phyloP scores from a whole-genome alignment of 257 asterid genomes.

The Oldenlandia corymbosa region DNA sequence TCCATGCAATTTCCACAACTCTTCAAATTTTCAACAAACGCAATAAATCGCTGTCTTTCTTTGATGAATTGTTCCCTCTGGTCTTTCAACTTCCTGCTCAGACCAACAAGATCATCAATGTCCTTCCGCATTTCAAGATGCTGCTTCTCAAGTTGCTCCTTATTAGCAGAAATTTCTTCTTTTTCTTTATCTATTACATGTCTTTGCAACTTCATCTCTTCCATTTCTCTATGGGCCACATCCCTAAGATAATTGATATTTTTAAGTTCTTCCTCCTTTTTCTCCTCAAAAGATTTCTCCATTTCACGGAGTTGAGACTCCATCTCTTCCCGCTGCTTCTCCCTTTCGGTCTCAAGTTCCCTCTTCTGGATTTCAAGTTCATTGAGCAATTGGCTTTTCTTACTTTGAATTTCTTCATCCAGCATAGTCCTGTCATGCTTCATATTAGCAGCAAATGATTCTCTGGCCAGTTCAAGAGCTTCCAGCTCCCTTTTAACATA shows the following conservation, averaged over 20 bases:
- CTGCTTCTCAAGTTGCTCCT: slow-evolving; percentile 66
- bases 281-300: slow-evolving; percentile 60
- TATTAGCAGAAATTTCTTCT: slow-evolving; percentile 54
- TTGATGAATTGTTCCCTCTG: slow-evolving; percentile 71
- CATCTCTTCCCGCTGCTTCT: slow-evolving; percentile 65
- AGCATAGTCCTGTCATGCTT: slow-evolving; percentile 64
- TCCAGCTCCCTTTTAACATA: slow-evolving; percentile 67
- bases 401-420: slow-evolving; percentile 50
- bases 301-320: slow-evolving; percentile 53
- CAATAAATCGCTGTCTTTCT: slow-evolving; percentile 80
- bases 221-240: slow-evolving; percentile 74
- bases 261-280: slow-evolving; percentile 50
- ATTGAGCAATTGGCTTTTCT: slow-evolving; percentile 51
- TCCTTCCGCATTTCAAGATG: slow-evolving; percentile 82
- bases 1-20: slow-evolving; percentile 70
- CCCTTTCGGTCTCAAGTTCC: slow-evolving; percentile 62
- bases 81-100: slow-evolving; percentile 81
- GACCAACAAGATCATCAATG: slow-evolving; percentile 71
- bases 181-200: slow-evolving; percentile 57
- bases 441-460: slow-evolving; percentile 72
- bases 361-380: slow-evolving; percentile 65
- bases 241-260: slow-evolving; percentile 64
- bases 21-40: slow-evolving; percentile 66
- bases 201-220: slow-evolving; percentile 72
- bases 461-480: slow-evolving; percentile 61